A percentile compares a stretch with the other conserved stretches of the same genome.
phyloP scores from a whole-genome alignment of 768 basidiomycete species.

The Filobasidium wieringae region DNA sequence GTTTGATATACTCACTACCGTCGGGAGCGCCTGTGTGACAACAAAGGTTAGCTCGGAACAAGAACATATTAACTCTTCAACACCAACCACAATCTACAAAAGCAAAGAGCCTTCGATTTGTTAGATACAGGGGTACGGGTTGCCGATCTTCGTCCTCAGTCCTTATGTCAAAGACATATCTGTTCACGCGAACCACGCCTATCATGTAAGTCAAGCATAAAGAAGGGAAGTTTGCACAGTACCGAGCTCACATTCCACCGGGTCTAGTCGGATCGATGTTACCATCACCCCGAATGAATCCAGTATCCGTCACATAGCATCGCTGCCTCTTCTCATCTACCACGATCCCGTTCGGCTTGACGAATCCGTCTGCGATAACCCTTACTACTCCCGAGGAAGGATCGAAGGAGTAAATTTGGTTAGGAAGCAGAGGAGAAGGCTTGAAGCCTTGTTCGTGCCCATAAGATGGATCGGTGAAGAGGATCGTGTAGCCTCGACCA shows the following conservation, averaged over 20 bases:
- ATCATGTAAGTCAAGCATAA: neutral
- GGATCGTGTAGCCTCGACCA: constrained; percentile 3
- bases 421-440: constrained; percentile 11
- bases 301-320: constrained; percentile 23
- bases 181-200: neutral
- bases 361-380: constrained; percentile 18
- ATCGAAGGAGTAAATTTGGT: constrained; percentile 17
- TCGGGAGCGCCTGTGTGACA: constrained; percentile 15
- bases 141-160: constrained; percentile 10
- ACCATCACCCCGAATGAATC: constrained; percentile 15
- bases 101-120: constrained; percentile 16
- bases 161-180: neutral
- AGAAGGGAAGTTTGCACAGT: neutral
- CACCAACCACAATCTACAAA: constrained; percentile 12
- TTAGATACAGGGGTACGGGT: constrained; percentile 1
- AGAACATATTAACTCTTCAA: neutral
- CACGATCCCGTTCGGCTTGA: constrained; percentile 22
- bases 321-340: constrained; percentile 13
- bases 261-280: constrained; percentile 6
- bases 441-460: constrained; percentile 18
- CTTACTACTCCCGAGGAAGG: constrained; percentile 10
- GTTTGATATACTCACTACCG: constrained; percentile 23
- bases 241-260: constrained; percentile 1
- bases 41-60: neutral
- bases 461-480: constrained; percentile 23